Evolutionary conservation across 169 alveolate genomes (phyloP).

Genomic region (Plasmodium fragile): DNA sequence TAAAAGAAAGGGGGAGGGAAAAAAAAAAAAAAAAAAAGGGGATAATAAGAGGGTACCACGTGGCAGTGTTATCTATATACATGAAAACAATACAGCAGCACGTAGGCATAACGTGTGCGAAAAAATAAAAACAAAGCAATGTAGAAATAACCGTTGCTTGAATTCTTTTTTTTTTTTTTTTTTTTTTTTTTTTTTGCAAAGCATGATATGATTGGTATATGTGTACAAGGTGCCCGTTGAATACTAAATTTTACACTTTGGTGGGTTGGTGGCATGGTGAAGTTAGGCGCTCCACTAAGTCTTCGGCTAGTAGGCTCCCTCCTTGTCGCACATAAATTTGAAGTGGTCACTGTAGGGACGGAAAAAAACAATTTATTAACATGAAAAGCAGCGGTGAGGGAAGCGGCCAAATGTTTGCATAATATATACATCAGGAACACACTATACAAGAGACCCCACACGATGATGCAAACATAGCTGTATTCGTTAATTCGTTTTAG

Average conservation of each 20-base stretch:
- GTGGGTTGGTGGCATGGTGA: not conserved
- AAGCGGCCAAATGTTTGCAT: not conserved
- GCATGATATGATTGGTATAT: not conserved
- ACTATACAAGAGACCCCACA: not conserved
- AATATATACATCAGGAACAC: not conserved
- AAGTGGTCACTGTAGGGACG: constrained; percentile 43
- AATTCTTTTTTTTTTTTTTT: not conserved
- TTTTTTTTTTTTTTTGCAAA: not conserved
- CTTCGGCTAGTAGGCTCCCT: constrained; percentile 44
- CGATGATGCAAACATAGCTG: not conserved
- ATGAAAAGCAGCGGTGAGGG: not conserved
- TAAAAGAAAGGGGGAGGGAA: not conserved
- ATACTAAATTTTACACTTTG: not conserved
- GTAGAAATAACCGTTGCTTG: not conserved
- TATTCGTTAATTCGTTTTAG: not conserved
- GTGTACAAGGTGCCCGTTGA: not conserved
- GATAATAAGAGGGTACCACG: not conserved
- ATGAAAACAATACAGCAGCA: not conserved
- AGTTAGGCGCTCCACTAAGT: not conserved
- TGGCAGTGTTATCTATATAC: not conserved
- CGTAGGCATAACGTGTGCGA: not conserved
- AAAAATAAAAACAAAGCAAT: not conserved
- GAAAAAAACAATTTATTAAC: not conserved
- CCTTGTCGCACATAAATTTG: constrained; percentile 75
- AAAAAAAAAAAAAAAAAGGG: not conserved